phyloP scores from a whole-genome alignment of 495 filamentous ascomycete genomes.

The Cercophora samala region DNA sequence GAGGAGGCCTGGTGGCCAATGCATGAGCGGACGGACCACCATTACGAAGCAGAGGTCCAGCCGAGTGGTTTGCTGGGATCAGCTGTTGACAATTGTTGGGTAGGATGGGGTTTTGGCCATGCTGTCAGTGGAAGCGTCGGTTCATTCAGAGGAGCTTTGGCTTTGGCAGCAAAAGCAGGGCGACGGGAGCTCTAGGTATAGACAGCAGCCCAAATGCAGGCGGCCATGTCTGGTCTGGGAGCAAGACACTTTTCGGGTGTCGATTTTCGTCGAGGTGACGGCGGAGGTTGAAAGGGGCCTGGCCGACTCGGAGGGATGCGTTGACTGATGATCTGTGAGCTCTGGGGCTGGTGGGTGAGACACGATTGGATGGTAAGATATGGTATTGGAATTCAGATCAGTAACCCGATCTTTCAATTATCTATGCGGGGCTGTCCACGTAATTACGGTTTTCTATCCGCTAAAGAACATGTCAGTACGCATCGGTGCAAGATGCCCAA shows the following conservation, averaged over 20 bases:
- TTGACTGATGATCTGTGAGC: neutral
- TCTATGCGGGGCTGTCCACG: no score
- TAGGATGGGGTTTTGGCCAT: no score
- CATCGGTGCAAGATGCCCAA: conserved; percentile 2
- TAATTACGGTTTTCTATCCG: neutral
- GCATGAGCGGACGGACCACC: neutral
- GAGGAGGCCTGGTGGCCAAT: neutral
- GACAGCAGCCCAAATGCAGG: neutral
- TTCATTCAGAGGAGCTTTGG: neutral
- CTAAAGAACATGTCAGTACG: neutral
- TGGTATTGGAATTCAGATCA: neutral
- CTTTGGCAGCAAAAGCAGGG: neutral
- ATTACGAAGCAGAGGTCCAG: neutral
- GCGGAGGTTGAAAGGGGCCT: neutral
- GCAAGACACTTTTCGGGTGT: conserved; percentile 1
- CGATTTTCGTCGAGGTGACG: neutral
- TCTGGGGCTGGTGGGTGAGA: neutral
- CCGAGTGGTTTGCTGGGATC: neutral
- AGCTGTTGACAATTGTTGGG: no score
- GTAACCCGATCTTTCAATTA: neutral
- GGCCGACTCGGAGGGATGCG: no score
- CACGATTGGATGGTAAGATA: neutral
- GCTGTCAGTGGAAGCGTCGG: no score
- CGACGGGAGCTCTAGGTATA: no score
- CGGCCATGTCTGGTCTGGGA: neutral